These are phyloP conservation scores for Candida neerlandica DNA, from an alignment of 1,139 yeast genomes.

Conservation along the genomic window DNA sequence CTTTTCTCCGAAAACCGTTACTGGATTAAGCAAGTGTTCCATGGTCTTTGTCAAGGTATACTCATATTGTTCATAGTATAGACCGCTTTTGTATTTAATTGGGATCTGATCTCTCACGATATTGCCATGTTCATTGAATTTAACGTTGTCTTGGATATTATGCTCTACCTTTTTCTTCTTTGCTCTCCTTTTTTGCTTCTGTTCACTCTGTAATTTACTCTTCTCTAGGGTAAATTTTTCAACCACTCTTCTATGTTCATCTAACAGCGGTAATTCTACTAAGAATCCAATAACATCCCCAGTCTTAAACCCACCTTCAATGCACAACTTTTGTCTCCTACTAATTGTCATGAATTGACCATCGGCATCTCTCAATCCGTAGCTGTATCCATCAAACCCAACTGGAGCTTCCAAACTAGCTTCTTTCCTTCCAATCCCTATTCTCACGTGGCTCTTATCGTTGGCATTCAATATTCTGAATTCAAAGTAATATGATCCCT, in stretches of 20 bases:
- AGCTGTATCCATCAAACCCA: slow-evolving; percentile 93
- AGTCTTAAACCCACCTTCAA: slow-evolving; percentile 51
- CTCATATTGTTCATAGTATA: slow-evolving; percentile 86
- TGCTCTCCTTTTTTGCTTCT: slow-evolving; percentile 18
- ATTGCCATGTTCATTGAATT: slow-evolving; percentile 30
- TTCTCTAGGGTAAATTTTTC: slow-evolving; percentile 21
- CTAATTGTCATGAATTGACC: slow-evolving; percentile 81
- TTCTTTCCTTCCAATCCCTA: slow-evolving; percentile 84
- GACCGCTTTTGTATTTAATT: slow-evolving; percentile 73
- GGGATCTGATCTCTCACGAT: slow-evolving; percentile 85
- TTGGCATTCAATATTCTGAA: slow-evolving; percentile 55
- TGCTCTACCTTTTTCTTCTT: slow-evolving; percentile 17
- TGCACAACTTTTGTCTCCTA: slow-evolving; percentile 59
- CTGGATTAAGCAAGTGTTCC: slow-evolving; percentile 77
- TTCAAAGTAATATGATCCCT: slow-evolving; percentile 84
- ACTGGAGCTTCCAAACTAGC: slow-evolving; percentile 94
- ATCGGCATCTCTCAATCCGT: slow-evolving; percentile 81
- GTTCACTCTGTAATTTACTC: slow-evolving; percentile 12
- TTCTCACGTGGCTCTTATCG: slow-evolving; percentile 63
- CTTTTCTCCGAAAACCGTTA: slow-evolving; percentile 67
- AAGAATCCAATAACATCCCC: slow-evolving; percentile 88
- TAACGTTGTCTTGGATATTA: slow-evolving; percentile 21
- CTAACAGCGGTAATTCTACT: slow-evolving; percentile 64
- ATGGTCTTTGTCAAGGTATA: slow-evolving; percentile 74
- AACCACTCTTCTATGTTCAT: slow-evolving; percentile 40